A percentile compares a stretch with the other conserved stretches of the same genome.
phyloP scores from a whole-genome alignment of 2,329 filamentous ascomycete species.

The Lachnellula arida region DNA sequence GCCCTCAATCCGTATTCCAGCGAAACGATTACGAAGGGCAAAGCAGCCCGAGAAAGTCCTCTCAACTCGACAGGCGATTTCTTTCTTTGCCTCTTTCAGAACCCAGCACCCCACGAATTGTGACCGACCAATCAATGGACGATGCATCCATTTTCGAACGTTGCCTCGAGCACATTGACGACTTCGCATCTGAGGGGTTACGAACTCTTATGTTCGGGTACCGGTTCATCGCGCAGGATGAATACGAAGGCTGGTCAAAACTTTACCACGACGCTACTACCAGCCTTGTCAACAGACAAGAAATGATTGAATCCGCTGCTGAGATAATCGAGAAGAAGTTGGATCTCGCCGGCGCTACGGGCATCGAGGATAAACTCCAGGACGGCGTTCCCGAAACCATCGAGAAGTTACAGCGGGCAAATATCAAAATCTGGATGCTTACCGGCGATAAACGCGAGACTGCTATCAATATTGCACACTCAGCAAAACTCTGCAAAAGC shows the following conservation, averaged over 20 bases:
- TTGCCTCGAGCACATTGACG: conserved; percentile 83
- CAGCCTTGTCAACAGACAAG: conserved; percentile 72
- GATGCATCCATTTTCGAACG: conserved; percentile 55
- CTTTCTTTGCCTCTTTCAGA: conserved; percentile 35
- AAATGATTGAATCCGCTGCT: conserved; percentile 72
- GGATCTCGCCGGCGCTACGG: conserved; percentile 82
- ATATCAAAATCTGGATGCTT: conserved; percentile 80
- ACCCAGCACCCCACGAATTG: conserved; percentile 33
- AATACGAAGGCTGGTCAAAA: conserved; percentile 73
- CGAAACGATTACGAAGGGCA: not conserved
- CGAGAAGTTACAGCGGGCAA: conserved; percentile 7
- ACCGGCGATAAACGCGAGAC: conserved; percentile 92
- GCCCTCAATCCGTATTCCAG: too few relatives aligned
- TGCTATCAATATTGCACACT: conserved; percentile 87
- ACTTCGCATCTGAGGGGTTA: conserved; percentile 81
- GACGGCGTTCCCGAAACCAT: conserved; percentile 55
- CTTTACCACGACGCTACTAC: conserved; percentile 76
- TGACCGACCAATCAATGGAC: conserved; percentile 35
- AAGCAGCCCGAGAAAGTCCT: not conserved
- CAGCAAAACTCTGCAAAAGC: conserved; percentile 67
- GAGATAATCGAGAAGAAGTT: conserved; percentile 77
- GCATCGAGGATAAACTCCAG: conserved; percentile 91
- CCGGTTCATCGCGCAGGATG: conserved; percentile 66
- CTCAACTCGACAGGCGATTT: not conserved
- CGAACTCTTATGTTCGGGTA: conserved; percentile 82